These are phyloP conservation scores for Cicer judaicum DNA, from an alignment of 306 rosid genomes.

Conservation along the genomic window DNA sequence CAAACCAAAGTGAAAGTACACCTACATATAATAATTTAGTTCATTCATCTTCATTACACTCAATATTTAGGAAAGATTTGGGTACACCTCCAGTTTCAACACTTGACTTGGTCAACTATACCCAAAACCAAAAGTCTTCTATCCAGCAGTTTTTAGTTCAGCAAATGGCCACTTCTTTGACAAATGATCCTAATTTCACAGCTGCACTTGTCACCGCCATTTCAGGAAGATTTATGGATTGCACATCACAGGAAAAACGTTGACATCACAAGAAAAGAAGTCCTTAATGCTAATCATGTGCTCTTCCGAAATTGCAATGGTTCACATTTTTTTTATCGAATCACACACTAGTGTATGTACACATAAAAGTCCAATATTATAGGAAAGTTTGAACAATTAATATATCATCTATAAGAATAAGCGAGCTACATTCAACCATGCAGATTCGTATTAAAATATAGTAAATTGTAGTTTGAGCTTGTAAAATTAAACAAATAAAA, in stretches of 20 bases:
- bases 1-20: conserved; percentile 40
- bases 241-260: not conserved
- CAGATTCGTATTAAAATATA: too few relatives aligned
- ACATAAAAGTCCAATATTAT: too few relatives aligned
- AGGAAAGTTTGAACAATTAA: too few relatives aligned
- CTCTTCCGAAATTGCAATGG: too few relatives aligned
- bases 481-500: too few relatives aligned
- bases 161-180: conserved; percentile 86
- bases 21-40: not conserved
- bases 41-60: conserved; percentile 6
- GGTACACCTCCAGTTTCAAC: conserved; percentile 33
- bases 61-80: not conserved
- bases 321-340: too few relatives aligned
- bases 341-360: too few relatives aligned
- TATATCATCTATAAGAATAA: too few relatives aligned
- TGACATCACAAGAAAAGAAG: not conserved
- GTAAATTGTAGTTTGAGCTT: too few relatives aligned
- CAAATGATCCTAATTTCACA: conserved; percentile 74
- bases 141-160: conserved; percentile 60
- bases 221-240: conserved; percentile 55
- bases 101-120: conserved; percentile 45
- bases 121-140: conserved; percentile 24
- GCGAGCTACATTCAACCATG: too few relatives aligned
- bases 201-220: conserved; percentile 74
- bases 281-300: too few relatives aligned